Evolutionary conservation across 2,329 filamentous ascomycete genomes (phyloP).

Genomic region (Cladophialophora bantiana): DNA sequence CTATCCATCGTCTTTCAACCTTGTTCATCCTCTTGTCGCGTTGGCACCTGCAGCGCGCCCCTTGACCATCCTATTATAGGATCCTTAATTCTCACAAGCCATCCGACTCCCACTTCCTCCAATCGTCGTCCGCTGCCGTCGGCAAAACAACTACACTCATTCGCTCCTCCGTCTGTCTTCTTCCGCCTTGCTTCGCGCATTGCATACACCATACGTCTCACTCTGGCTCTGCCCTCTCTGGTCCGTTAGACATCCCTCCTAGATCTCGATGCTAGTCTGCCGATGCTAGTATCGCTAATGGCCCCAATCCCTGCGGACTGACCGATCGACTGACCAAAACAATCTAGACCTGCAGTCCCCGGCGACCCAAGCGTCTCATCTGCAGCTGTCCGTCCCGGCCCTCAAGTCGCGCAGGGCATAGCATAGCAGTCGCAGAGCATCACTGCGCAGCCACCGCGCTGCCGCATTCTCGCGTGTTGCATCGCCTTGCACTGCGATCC

Average conservation of each 20-base stretch:
- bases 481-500: slow-evolving; percentile 21
- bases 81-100: slow-evolving; percentile 9
- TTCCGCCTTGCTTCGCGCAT: slow-evolving; percentile 28
- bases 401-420: slow-evolving; percentile 24
- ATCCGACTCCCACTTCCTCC: slow-evolving; percentile 20
- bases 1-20: slow-evolving; percentile 26
- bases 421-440: slow-evolving; percentile 26
- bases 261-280: slow-evolving; percentile 24
- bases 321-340: slow-evolving; percentile 10
- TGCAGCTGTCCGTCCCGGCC: slow-evolving; percentile 38
- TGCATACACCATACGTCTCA: slow-evolving; percentile 19
- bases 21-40: slow-evolving; percentile 24
- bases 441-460: slow-evolving; percentile 16
- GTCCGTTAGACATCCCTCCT: slow-evolving; percentile 17
- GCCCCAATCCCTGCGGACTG: slow-evolving; percentile 22
- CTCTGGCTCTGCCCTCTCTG: slow-evolving; percentile 11
- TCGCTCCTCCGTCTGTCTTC: slow-evolving; percentile 19
- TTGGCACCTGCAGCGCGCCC: slow-evolving; percentile 24
- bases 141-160: slow-evolving; percentile 29
- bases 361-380: slow-evolving; percentile 17
- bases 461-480: slow-evolving; percentile 13
- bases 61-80: slow-evolving; percentile 18
- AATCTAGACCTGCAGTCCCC: slow-evolving; percentile 19
- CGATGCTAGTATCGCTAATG: slow-evolving; percentile 23
- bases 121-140: slow-evolving; percentile 23